Evolutionary conservation across 73 alveolate genomes (phyloP).

Genomic region (Paramecium tetraurelia): DNA sequence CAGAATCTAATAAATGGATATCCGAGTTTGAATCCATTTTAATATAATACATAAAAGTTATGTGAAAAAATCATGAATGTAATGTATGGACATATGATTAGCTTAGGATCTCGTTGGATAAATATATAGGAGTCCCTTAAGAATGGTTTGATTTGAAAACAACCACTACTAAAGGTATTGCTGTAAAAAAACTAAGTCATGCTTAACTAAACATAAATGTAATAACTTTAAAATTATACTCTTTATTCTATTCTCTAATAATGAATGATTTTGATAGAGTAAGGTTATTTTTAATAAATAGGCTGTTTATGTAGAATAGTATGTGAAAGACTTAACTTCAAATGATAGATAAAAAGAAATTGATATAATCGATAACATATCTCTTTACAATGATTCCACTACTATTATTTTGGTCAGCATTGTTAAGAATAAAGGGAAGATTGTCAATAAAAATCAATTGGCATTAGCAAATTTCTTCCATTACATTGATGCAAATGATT

Average conservation of each 20-base stretch:
- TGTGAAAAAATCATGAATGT: conserved; percentile 19
- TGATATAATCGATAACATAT: not conserved
- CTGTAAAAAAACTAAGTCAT: conserved; percentile 1
- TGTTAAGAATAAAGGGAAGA: conserved; percentile 15
- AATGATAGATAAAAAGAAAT: conserved; percentile 39
- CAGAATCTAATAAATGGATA: conserved; percentile 23
- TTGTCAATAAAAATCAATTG: conserved; percentile 22
- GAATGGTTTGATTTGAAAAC: conserved; percentile 52
- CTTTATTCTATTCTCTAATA: not conserved
- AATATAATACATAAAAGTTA: not conserved
- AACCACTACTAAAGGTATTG: conserved; percentile 21
- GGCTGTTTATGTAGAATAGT: conserved; percentile 18
- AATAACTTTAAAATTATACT: conserved; percentile 1
- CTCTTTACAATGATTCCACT: not conserved
- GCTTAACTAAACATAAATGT: conserved; percentile 27
- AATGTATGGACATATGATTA: conserved; percentile 32
- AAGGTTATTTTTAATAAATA: not conserved
- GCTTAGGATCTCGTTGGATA: not conserved
- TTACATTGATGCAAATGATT: conserved; percentile 36
- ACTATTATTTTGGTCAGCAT: conserved; percentile 28
- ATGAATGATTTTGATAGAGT: conserved; percentile 51
- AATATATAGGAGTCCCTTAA: conserved; percentile 27
- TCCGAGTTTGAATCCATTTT: not conserved
- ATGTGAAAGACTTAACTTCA: conserved; percentile 32
- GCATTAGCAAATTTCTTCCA: conserved; percentile 35